A percentile compares a stretch with the other conserved stretches of the same genome.
These are phyloP conservation scores for Prunus yedoensis DNA, from an alignment of 331 rosid species.

Conservation along the genomic window DNA sequence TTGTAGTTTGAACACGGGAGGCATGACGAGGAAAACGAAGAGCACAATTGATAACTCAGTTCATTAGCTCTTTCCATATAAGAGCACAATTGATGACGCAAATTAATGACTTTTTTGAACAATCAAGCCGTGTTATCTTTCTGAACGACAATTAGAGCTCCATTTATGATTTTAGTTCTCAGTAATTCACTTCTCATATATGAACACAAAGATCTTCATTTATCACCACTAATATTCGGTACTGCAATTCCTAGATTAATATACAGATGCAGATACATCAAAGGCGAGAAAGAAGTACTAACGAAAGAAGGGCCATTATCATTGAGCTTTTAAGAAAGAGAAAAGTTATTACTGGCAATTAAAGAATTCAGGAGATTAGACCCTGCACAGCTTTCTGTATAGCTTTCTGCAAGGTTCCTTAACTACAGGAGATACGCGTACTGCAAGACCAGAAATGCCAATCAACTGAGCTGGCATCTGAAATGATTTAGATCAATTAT, in stretches of 20 bases:
- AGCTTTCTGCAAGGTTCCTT: neutral
- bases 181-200: neutral
- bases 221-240: neutral
- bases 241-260: neutral
- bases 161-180: neutral
- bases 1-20: too few relatives aligned
- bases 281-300: neutral
- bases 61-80: neutral
- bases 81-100: too few relatives aligned
- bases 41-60: too few relatives aligned
- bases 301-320: neutral
- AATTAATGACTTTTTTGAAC: neutral
- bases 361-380: neutral
- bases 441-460: neutral
- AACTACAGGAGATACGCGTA: neutral
- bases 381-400: neutral
- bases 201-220: neutral
- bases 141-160: neutral
- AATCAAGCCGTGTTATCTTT: neutral
- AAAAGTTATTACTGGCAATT: neutral
- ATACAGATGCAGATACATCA: neutral
- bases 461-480: constrained; percentile 19
- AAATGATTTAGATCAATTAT: constrained; percentile 54
- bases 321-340: neutral
- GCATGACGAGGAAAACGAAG: neutral